These are phyloP conservation scores for Trichoderma sp. DNA, from an alignment of 2,329 filamentous ascomycete species.

Conservation along the genomic window DNA sequence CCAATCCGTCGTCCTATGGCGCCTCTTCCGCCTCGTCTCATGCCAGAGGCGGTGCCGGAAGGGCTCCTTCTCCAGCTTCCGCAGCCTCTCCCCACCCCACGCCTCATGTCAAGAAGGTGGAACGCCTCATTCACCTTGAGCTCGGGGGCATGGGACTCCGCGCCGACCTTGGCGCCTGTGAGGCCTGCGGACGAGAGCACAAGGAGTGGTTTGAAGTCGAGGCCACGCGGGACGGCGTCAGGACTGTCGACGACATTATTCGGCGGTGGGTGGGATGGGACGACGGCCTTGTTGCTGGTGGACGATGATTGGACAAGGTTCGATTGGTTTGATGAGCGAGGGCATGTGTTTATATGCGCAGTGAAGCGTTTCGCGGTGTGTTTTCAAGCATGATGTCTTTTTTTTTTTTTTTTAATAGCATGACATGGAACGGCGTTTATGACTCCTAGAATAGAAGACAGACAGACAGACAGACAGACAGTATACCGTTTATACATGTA, in stretches of 20 bases:
- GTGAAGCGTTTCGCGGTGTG: background rate
- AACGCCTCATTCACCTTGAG: constrained; percentile 87
- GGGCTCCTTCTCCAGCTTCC: constrained; percentile 36
- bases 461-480: background rate
- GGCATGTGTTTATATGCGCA: background rate
- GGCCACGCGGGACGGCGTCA: constrained; percentile 67
- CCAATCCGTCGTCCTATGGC: constrained; percentile 31
- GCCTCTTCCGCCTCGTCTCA: background rate
- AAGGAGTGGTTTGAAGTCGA: constrained; percentile 94
- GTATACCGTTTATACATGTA: background rate
- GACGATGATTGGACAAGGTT: background rate
- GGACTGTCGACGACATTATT: constrained; percentile 64
- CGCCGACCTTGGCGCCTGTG: constrained; percentile 58
- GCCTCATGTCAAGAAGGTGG: constrained; percentile 81
- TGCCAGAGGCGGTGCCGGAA: background rate
- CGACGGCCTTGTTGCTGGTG: constrained; percentile 40
- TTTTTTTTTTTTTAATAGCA: too few relatives aligned
- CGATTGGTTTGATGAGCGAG: background rate
- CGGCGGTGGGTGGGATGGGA: constrained; percentile 86
- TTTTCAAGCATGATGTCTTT: constrained; percentile 2
- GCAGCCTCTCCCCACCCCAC: constrained; percentile 60
- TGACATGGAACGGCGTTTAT: constrained; percentile 7
- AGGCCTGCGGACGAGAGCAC: constrained; percentile 78
- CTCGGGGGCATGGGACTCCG: constrained; percentile 61
- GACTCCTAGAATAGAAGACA: background rate